Percentiles rank a stretch among this genome's conserved stretches.
Conservation (phyloP, 2,329 filamentous ascomycete genomes). For the Tolypocladium capitatum region DNA sequence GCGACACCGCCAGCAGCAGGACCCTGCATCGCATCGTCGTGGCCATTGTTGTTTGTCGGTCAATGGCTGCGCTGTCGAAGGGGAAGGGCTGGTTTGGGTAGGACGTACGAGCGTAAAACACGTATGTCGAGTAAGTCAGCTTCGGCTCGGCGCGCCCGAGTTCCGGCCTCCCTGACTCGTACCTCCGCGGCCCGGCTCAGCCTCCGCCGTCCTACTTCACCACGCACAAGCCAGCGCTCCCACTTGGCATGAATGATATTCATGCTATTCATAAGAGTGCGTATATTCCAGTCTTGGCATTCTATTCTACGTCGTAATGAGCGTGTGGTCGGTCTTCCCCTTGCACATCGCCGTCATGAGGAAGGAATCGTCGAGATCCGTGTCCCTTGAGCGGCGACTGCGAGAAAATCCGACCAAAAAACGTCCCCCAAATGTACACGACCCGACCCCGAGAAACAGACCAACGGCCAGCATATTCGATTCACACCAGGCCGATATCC, state of each 20-base stretch:
- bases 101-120: no score
- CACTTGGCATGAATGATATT: no score
- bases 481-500: neutral
- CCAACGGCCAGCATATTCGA: neutral
- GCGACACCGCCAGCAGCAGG: conserved; percentile 2
- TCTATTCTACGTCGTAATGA: neutral
- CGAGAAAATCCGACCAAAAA: neutral
- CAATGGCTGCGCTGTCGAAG: neutral
- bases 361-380: neutral
- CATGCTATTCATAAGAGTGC: no score
- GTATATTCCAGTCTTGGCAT: neutral
- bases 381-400: neutral
- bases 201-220: no score
- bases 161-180: no score
- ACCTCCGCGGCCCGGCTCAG: no score
- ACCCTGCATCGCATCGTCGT: neutral
- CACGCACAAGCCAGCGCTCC: no score
- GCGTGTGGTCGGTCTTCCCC: neutral
- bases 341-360: neutral
- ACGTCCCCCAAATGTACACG: neutral
- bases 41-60: neutral
- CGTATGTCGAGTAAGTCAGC: no score
- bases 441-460: neutral
- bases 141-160: neutral
- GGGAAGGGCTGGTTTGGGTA: no score